phyloP scores from a whole-genome alignment of 2,329 filamentous ascomycete genomes.

The Hirsutella minnesotensis region DNA sequence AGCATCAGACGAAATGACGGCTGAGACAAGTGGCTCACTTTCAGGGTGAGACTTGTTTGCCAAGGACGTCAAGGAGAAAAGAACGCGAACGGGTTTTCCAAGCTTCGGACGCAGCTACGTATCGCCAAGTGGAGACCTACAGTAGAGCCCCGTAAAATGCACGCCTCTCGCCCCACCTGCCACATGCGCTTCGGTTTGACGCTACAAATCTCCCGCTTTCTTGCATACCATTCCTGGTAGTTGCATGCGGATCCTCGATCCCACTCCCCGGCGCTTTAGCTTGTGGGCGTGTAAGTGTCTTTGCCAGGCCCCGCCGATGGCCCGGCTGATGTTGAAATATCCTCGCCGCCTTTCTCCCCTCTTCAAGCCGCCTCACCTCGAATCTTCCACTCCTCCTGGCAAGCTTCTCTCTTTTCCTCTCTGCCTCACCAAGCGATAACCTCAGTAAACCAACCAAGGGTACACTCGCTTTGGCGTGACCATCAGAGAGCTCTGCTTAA shows the following conservation, averaged over 20 bases:
- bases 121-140: no score
- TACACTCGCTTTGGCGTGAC: no score
- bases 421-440: no score
- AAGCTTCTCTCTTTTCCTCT: background rate
- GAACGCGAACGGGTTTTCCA: no score
- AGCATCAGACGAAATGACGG: no score
- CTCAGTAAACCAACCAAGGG: no score
- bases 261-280: background rate
- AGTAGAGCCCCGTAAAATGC: no score
- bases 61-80: no score
- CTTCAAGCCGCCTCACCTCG: slow-evolving; percentile 1
- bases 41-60: no score
- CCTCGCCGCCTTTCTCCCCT: background rate
- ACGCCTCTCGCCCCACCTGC: slow-evolving; percentile 3
- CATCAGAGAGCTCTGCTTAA: no score
- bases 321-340: slow-evolving; percentile 8
- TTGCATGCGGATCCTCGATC: background rate
- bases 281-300: background rate
- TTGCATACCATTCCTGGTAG: background rate
- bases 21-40: no score
- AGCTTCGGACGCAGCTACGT: no score
- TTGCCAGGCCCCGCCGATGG: slow-evolving; percentile 2
- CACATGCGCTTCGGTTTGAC: slow-evolving; percentile 3
- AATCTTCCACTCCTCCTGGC: background rate
- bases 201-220: slow-evolving; percentile 2